These are phyloP conservation scores for Naganishia antarctica DNA, from an alignment of 768 basidiomycete genomes.

Conservation along the genomic window DNA sequence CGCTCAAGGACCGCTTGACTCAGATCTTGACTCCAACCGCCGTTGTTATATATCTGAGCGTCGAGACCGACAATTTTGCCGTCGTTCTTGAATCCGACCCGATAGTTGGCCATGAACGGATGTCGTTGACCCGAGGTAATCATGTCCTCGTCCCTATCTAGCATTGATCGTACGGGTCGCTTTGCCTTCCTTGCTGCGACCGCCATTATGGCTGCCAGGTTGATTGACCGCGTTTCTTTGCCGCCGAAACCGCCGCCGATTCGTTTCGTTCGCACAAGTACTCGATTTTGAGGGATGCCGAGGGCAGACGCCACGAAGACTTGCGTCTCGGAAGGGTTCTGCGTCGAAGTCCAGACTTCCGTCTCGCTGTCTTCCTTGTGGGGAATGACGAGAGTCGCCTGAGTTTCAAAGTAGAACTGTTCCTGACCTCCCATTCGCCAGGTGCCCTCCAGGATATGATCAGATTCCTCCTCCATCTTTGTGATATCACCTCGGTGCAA, in stretches of 20 bases:
- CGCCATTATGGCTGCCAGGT: conserved; percentile 31
- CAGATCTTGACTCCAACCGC: conserved; percentile 38
- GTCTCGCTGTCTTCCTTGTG: conserved; percentile 39
- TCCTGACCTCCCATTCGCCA: conserved; percentile 33
- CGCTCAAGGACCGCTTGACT: conserved; percentile 37
- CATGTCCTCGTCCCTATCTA: conserved; percentile 40
- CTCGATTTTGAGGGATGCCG: conserved; percentile 35
- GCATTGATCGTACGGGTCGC: conserved; percentile 35
- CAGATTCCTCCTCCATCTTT: conserved; percentile 30
- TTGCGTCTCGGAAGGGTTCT: conserved; percentile 35
- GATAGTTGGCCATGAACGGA: conserved; percentile 33
- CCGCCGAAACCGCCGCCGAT: conserved; percentile 40
- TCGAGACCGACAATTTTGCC: conserved; percentile 36
- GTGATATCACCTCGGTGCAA: conserved; percentile 32
- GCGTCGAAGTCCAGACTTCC: conserved; percentile 34
- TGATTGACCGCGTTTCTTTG: conserved; percentile 32
- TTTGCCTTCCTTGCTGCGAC: conserved; percentile 34
- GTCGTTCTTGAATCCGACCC: conserved; percentile 34
- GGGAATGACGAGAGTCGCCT: conserved; percentile 33
- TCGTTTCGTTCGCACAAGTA: conserved; percentile 30
- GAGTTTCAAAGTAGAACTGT: conserved; percentile 37
- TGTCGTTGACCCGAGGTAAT: conserved; percentile 37
- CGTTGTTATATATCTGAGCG: conserved; percentile 34
- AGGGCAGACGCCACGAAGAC: conserved; percentile 35
- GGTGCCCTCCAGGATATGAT: conserved; percentile 30